A percentile compares a stretch with the other conserved stretches of the same genome.
These are phyloP conservation scores for Purpureocillium lavendulum DNA, from an alignment of 2,329 filamentous ascomycete genomes.

Conservation along the genomic window DNA sequence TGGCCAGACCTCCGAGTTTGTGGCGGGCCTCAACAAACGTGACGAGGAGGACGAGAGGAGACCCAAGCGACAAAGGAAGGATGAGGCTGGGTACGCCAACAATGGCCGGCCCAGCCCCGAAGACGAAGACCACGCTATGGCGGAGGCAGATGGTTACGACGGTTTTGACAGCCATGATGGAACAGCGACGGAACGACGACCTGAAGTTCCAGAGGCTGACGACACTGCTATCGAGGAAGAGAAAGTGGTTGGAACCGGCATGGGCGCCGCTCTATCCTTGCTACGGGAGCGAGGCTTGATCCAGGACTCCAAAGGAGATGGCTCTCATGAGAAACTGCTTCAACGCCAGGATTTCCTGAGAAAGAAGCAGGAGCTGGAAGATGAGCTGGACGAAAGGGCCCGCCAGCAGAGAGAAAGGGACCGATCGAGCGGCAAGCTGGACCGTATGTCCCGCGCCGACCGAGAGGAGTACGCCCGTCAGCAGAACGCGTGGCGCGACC, in stretches of 20 bases:
- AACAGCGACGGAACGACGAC: constrained; percentile 4
- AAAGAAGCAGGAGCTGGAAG: constrained; percentile 63
- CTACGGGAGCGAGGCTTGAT: constrained; percentile 81
- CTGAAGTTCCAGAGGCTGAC: constrained; percentile 23
- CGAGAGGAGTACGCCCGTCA: constrained; percentile 82
- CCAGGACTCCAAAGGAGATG: constrained; percentile 51
- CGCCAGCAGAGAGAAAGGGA: constrained; percentile 82
- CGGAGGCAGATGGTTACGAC: constrained; percentile 23
- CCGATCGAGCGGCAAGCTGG: constrained; percentile 69
- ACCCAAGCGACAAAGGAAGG: constrained; percentile 31
- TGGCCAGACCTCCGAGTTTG: constrained; percentile 91
- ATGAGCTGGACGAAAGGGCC: constrained; percentile 71
- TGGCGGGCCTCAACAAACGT: constrained; percentile 72
- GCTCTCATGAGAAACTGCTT: constrained; percentile 59
- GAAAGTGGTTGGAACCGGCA: constrained; percentile 65
- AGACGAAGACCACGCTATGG: constrained; percentile 14
- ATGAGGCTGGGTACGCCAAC: not conserved
- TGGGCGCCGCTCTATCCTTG: constrained; percentile 75
- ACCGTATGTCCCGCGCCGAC: constrained; percentile 85
- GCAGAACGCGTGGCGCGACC: constrained; percentile 83
- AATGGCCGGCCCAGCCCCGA: constrained; percentile 17
- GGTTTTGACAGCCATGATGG: constrained; percentile 22
- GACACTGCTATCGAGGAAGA: constrained; percentile 78
- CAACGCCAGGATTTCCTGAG: constrained; percentile 71
- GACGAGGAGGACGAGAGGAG: constrained; percentile 47